phyloP scores from a whole-genome alignment of 1,284 basidiomycete species.

The Papiliotrema nemorosa region DNA sequence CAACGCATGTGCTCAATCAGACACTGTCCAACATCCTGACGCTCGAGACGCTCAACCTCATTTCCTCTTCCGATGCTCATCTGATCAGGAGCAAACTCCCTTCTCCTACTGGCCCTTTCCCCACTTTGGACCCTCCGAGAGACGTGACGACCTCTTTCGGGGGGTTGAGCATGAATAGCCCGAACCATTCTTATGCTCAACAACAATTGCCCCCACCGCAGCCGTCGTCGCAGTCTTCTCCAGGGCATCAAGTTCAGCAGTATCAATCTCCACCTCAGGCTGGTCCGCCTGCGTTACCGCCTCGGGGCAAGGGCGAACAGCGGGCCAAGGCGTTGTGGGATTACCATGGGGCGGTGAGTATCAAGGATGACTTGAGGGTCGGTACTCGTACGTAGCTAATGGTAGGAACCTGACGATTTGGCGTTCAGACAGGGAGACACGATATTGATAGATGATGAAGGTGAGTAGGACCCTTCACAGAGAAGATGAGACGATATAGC shows the following conservation, averaged over 20 bases:
- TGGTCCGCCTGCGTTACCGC: slow-evolving; percentile 17
- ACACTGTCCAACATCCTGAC: slow-evolving; percentile 34
- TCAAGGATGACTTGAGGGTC: not conserved
- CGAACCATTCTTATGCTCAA: slow-evolving; percentile 10
- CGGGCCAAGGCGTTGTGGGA: slow-evolving; percentile 44
- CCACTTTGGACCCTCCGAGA: slow-evolving; percentile 15
- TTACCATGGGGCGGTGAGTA: slow-evolving; percentile 35
- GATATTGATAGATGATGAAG: slow-evolving; percentile 44
- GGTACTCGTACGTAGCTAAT: not conserved
- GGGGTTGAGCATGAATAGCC: slow-evolving; percentile 4
- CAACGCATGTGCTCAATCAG: slow-evolving; percentile 41
- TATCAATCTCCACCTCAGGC: slow-evolving; percentile 2
- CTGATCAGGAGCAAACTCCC: slow-evolving; percentile 38
- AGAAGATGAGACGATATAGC: not conserved
- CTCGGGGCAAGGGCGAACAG: slow-evolving; percentile 13
- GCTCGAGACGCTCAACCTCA: slow-evolving; percentile 35
- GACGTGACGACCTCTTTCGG: slow-evolving; percentile 9
- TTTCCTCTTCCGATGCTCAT: slow-evolving; percentile 31
- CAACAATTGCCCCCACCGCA: slow-evolving; percentile 1
- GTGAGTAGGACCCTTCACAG: slow-evolving; percentile 23
- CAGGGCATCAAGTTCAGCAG: too few relatives aligned
- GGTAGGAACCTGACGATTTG: slow-evolving; percentile 38
- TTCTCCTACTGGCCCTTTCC: slow-evolving; percentile 34
- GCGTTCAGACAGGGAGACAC: slow-evolving; percentile 39
- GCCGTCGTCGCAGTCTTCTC: too few relatives aligned